Evolutionary conservation across 345 rosid species (phyloP), one percentile per base, ranked within the genome.

Genomic region (Eucalyptus caleyi): DNA sequence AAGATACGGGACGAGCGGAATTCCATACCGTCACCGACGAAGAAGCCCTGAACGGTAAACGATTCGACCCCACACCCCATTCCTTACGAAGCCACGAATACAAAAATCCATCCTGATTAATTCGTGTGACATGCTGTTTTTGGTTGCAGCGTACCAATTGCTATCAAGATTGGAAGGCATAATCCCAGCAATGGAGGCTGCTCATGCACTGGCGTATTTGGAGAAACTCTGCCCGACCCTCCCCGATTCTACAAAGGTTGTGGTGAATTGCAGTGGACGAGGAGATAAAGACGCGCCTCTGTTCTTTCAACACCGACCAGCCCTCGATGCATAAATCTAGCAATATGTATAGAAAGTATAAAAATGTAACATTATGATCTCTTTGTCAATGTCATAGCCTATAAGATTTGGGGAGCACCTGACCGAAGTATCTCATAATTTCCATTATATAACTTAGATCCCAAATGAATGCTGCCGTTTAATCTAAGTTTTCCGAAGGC

Each of bases 141-240:
- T 47, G 19, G 50, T 40, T 86, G 92, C 91, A 96, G 98, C 96
- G 16, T 96, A 89, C 91, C 83, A 87, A 88, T 89, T 90, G 86
- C 90, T 96, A 19, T 91, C 95, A 49, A 92, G 91, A 93, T 87
- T 95, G 69, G 98, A 97, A 90, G 99, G 99, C 14, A 96, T 97
- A 94, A 53, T 96, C 53, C 99, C 97, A 62, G 94, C 98, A 2
- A 49, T 97, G 86, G 99, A 96, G 91, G 90, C 97, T 4, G 93
- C 99, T 69, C 99, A 97, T 88, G 98, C 97, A 3, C 91, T 96
- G 56, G 99, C 97, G 13, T 95, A 86, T 92, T 92, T 96, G 10
- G 97, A 95, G 53, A 93, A 95, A 90, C 96, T 97, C 15, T 94
- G 96, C 45, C 99, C 99, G 16, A 92, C 90, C 32, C 90, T 96